Conservation (phyloP, 1,284 basidiomycete species). For the Afroboletus lepidellus region DNA sequence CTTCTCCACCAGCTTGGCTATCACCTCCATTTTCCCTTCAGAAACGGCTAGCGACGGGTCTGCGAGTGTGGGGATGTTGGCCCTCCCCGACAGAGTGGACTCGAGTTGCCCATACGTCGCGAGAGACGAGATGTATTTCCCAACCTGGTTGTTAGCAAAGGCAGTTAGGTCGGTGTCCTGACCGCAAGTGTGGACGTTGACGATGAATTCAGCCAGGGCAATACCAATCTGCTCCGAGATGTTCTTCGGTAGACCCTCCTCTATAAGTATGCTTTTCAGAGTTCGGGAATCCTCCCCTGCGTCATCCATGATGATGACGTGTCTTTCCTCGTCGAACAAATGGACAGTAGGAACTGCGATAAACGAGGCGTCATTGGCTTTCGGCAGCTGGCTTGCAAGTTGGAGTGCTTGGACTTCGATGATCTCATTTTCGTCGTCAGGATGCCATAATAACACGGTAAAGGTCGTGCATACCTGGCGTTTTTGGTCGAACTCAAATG, state of each 20-base stretch:
- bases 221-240: constrained; percentile 45
- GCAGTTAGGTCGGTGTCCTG: constrained; percentile 31
- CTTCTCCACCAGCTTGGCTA: constrained; percentile 38
- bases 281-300: constrained; percentile 42
- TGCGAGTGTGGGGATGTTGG: constrained; percentile 34
- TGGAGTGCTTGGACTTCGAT: constrained; percentile 52
- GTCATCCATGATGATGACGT: constrained; percentile 62
- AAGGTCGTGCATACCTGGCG: constrained; percentile 48
- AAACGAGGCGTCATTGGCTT: constrained; percentile 29
- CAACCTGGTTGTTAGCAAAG: constrained; percentile 43
- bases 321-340: constrained; percentile 45
- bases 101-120: constrained; percentile 49
- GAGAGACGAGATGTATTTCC: constrained; percentile 42
- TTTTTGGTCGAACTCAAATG: constrained; percentile 41
- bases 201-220: constrained; percentile 52
- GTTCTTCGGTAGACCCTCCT: constrained; percentile 33
- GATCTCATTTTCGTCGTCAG: constrained; percentile 29
- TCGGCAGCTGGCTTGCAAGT: constrained; percentile 36
- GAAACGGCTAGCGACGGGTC: constrained; percentile 42
- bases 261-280: constrained; percentile 50
- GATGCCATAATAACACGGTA: background rate
- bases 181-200: constrained; percentile 45
- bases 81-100: constrained; percentile 41
- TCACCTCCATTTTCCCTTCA: constrained; percentile 37
- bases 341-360: constrained; percentile 50